These are phyloP conservation scores for Pichia sp. DNA, from an alignment of 1,139 yeast genomes.

Conservation along the genomic window DNA sequence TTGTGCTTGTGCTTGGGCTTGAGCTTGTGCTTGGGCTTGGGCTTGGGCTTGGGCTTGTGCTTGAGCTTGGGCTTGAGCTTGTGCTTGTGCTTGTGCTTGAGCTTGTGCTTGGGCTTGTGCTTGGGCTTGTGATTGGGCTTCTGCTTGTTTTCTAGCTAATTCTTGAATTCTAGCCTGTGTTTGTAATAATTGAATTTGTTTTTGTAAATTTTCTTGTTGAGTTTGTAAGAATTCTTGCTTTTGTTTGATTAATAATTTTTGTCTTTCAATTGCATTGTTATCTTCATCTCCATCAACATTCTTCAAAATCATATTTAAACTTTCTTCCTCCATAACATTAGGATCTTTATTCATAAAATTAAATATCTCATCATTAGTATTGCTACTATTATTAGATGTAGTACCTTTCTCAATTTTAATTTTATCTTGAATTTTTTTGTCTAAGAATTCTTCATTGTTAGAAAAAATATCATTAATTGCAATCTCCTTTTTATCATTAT, in stretches of 20 bases:
- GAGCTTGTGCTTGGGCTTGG: too few species aligned
- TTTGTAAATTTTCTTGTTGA: constrained; percentile 9
- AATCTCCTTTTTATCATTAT: constrained; percentile 11
- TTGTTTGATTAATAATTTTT: constrained; percentile 5
- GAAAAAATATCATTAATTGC: constrained; percentile 30
- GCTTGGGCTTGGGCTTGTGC: too few species aligned
- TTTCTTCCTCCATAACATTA: constrained; percentile 13
- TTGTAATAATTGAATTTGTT: constrained; percentile 6
- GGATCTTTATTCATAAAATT: constrained; percentile 4
- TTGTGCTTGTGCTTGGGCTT: background rate
- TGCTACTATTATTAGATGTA: background rate
- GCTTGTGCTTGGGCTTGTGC: too few species aligned
- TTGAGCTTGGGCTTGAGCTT: too few species aligned
- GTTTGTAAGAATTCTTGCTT: constrained; percentile 8
- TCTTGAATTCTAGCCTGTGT: background rate
- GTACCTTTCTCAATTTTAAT: background rate
- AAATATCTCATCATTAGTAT: constrained; percentile 1
- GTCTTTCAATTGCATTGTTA: constrained; percentile 1
- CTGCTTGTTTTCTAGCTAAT: too few species aligned
- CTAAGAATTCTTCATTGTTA: background rate
- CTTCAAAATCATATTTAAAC: constrained; percentile 12
- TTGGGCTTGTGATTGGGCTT: too few species aligned
- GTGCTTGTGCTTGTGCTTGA: too few species aligned
- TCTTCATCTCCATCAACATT: constrained; percentile 1
- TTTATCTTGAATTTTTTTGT: background rate